These are phyloP conservation scores for Scolecobasidium constrictum DNA, from an alignment of 2,329 filamentous ascomycete species.

Conservation along the genomic window DNA sequence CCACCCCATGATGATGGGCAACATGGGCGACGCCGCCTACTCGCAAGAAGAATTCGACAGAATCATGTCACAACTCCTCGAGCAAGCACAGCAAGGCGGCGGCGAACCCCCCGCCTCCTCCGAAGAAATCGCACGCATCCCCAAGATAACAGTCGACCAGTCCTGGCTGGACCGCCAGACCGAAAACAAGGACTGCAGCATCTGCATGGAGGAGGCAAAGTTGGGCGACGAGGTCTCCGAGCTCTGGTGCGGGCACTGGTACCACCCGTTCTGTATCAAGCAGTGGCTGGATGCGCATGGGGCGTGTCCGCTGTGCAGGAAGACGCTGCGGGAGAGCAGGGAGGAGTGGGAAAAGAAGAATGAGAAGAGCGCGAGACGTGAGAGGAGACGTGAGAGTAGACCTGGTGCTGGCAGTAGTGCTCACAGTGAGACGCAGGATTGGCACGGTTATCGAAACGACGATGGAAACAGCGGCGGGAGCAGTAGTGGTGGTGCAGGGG, in stretches of 20 bases:
- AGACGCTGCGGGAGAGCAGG: slow-evolving; percentile 25
- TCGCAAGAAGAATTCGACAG: slow-evolving; percentile 83
- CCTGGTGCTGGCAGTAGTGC: neutral
- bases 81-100: slow-evolving; percentile 63
- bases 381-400: neutral
- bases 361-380: neutral
- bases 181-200: slow-evolving; percentile 65
- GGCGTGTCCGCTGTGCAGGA: slow-evolving; percentile 76
- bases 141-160: slow-evolving; percentile 58
- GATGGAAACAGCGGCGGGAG: too few relatives aligned
- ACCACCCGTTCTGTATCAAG: slow-evolving; percentile 71
- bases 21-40: slow-evolving; percentile 63
- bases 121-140: slow-evolving; percentile 61
- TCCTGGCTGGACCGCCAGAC: slow-evolving; percentile 48
- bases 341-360: neutral
- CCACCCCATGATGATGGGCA: neutral
- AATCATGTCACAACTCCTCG: slow-evolving; percentile 81
- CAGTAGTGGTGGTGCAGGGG: too few relatives aligned
- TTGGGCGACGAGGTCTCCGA: slow-evolving; percentile 63
- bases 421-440: neutral
- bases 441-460: too few relatives aligned
- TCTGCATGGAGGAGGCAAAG: slow-evolving; percentile 81
- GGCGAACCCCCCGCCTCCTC: slow-evolving; percentile 73
- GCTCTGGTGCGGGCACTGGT: slow-evolving; percentile 88
- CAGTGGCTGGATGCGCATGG: slow-evolving; percentile 85